A percentile compares a stretch with the other conserved stretches of the same genome.
These are phyloP conservation scores for Brasilioporus rufonigricans DNA, from an alignment of 768 basidiomycete species.

Conservation along the genomic window DNA sequence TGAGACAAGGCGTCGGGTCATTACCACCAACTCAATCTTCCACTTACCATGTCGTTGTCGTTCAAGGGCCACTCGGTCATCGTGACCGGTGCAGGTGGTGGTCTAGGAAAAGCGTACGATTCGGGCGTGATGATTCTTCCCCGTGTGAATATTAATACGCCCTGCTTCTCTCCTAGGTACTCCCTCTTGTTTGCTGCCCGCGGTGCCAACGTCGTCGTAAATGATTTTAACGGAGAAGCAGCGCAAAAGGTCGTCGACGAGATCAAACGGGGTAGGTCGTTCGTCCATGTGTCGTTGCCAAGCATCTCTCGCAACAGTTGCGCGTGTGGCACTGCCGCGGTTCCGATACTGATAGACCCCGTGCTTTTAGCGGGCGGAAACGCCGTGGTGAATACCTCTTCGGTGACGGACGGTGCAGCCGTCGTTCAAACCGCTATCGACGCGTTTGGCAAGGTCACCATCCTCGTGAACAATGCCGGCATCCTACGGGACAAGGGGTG, in stretches of 20 bases:
- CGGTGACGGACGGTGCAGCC: slow-evolving; percentile 80
- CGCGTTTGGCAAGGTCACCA: slow-evolving; percentile 78
- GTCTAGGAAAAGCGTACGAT: slow-evolving; percentile 86
- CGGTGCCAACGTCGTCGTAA: slow-evolving; percentile 93
- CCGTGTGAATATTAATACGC: background rate
- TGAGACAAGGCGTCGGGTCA: too few species aligned
- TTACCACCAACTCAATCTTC: too few species aligned
- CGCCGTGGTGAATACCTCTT: slow-evolving; percentile 84
- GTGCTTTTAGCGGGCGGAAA: slow-evolving; percentile 71
- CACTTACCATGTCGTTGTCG: slow-evolving; percentile 48
- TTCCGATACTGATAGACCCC: background rate
- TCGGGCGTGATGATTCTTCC: background rate
- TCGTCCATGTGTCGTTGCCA: too few species aligned
- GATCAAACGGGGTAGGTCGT: slow-evolving; percentile 66
- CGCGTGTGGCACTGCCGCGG: too few species aligned
- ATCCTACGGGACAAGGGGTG: slow-evolving; percentile 82
- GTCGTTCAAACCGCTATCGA: slow-evolving; percentile 86
- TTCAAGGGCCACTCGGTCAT: slow-evolving; percentile 92
- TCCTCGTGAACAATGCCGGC: slow-evolving; percentile 95
- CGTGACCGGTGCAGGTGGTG: slow-evolving; percentile 94
- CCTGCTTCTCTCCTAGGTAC: slow-evolving; percentile 52
- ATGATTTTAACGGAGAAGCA: slow-evolving; percentile 85
- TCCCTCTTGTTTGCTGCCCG: slow-evolving; percentile 88
- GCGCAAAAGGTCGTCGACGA: slow-evolving; percentile 92
- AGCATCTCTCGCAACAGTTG: too few species aligned